Conservation (phyloP, 345 rosid species). For the Eucalyptus microcorys region DNA sequence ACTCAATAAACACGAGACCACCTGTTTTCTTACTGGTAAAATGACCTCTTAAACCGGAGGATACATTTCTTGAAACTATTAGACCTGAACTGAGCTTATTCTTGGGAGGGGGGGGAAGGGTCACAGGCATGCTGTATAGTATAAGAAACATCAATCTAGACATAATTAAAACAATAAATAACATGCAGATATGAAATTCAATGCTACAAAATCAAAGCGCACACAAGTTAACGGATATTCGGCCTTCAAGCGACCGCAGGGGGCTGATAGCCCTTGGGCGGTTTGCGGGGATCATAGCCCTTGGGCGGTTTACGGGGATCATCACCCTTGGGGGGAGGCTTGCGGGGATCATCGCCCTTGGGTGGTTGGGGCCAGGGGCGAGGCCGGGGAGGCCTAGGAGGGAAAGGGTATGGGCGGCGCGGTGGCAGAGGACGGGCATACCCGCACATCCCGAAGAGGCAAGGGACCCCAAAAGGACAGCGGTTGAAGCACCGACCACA, state of each 20-base stretch:
- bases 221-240: not conserved
- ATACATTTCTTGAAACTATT: not conserved
- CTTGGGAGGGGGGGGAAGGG: not conserved
- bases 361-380: not conserved
- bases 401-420: slow-evolving; percentile 3
- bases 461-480: slow-evolving; percentile 20
- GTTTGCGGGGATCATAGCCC: not conserved
- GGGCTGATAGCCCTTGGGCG: not conserved
- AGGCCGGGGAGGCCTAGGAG: not conserved
- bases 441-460: slow-evolving; percentile 47
- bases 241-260: not conserved
- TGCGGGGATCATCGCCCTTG: not conserved
- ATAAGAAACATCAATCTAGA: not conserved
- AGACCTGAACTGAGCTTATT: not conserved
- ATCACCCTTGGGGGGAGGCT: not conserved
- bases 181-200: not conserved
- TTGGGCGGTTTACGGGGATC: not conserved
- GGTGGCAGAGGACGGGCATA: slow-evolving; percentile 17
- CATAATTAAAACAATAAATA: not conserved
- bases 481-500: slow-evolving; percentile 36
- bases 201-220: not conserved
- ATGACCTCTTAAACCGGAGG: not conserved
- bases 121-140: not conserved
- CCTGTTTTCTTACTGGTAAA: not conserved
- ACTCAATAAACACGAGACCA: not conserved